Percentiles rank a stretch among this genome's conserved stretches.
Evolutionary conservation across 495 filamentous ascomycete species (phyloP).

Genomic region (Annulohypoxylon bovei): DNA sequence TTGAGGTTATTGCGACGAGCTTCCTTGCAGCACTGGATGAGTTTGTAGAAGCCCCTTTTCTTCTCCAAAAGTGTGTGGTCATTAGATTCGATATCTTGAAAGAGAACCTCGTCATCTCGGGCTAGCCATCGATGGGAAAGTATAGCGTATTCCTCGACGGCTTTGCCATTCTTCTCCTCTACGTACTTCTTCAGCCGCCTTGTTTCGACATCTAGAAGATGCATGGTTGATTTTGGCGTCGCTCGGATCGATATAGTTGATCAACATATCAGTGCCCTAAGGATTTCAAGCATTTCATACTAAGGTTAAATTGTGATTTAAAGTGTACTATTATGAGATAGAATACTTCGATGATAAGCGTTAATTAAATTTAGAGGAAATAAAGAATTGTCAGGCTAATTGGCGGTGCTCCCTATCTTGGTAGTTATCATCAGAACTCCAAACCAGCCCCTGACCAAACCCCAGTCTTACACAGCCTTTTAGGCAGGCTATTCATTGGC

Average conservation of each 20-base stretch:
- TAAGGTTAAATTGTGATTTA: no score
- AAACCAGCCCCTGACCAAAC: no score
- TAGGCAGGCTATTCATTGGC: no score
- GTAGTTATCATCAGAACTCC: no score
- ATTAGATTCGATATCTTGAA: constrained; percentile 39
- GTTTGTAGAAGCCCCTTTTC: constrained; percentile 41
- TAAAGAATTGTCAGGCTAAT: no score
- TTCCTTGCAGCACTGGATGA: constrained; percentile 37
- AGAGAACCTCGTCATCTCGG: constrained; percentile 43
- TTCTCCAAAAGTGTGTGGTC: neutral
- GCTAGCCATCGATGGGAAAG: constrained; percentile 52
- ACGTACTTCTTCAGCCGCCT: neutral
- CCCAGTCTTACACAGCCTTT: no score
- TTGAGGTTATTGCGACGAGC: constrained; percentile 27
- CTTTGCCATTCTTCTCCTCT: neutral
- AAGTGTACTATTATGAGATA: no score
- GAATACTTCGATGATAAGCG: no score
- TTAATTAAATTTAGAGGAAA: no score
- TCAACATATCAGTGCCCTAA: no score
- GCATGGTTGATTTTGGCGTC: neutral
- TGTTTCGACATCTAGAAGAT: neutral
- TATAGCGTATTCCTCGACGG: constrained; percentile 44
- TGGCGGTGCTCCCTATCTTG: no score
- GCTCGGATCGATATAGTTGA: neutral
- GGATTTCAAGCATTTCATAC: no score